phyloP scores from a whole-genome alignment of 495 filamentous ascomycete species.

The Immersiella caudata region DNA sequence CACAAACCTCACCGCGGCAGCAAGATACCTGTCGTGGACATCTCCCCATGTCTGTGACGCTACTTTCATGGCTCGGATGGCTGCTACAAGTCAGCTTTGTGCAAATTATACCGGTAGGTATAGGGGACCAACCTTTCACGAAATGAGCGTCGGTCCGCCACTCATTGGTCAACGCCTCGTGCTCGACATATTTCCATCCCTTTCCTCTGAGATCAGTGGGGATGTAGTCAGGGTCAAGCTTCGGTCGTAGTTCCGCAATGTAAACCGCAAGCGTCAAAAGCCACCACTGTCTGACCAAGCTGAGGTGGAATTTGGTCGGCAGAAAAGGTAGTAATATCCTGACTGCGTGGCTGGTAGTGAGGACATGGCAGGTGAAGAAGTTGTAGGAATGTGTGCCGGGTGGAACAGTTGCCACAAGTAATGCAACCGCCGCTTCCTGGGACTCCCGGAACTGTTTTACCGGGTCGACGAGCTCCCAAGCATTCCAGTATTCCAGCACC shows the following conservation, averaged over 20 bases:
- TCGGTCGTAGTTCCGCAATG: constrained; percentile 70
- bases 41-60: constrained; percentile 83
- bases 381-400: constrained; percentile 69
- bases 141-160: constrained; percentile 76
- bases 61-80: constrained; percentile 71
- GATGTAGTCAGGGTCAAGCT: constrained; percentile 66
- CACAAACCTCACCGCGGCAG: constrained; percentile 76
- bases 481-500: constrained; percentile 84
- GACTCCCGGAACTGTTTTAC: constrained; percentile 73
- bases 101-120: neutral
- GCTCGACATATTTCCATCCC: constrained; percentile 75
- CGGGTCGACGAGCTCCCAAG: constrained; percentile 69
- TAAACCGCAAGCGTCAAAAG: constrained; percentile 77
- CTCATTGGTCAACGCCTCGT: constrained; percentile 65
- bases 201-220: constrained; percentile 62
- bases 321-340: constrained; percentile 80
- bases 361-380: constrained; percentile 79
- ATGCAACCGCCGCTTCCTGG: constrained; percentile 71
- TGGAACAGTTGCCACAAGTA: constrained; percentile 66
- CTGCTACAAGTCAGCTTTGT: constrained; percentile 40
- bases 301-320: constrained; percentile 70
- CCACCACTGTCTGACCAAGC: constrained; percentile 85
- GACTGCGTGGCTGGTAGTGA: constrained; percentile 86
- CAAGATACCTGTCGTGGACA: constrained; percentile 71
- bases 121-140: constrained; percentile 63